Conservation (phyloP, 2,329 filamentous ascomycete genomes). For the Tolypocladium amazonense region DNA sequence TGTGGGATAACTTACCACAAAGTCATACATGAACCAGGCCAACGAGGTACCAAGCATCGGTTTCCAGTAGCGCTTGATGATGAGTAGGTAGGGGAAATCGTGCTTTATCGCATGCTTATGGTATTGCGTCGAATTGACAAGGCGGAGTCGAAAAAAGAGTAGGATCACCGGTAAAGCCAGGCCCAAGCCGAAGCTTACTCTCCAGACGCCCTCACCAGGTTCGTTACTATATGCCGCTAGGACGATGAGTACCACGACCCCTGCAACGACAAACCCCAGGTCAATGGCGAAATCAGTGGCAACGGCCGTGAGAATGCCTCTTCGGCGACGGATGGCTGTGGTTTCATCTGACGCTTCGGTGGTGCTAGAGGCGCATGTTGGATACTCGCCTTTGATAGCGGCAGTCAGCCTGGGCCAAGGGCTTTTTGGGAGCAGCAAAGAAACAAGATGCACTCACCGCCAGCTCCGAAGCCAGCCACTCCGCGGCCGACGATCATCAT, state of each 20-base stretch:
- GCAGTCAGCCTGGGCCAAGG: background rate
- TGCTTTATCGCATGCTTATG: conserved; percentile 14
- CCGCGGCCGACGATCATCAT: conserved; percentile 38
- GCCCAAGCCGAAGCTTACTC: conserved; percentile 19
- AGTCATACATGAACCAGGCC: conserved; percentile 35
- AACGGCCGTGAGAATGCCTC: conserved; percentile 21
- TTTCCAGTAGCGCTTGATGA: conserved; percentile 26
- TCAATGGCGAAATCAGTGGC: conserved; percentile 31
- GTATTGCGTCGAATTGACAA: conserved; percentile 35
- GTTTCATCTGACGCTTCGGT: conserved; percentile 18
- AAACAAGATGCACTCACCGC: conserved; percentile 13
- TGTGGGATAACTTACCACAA: conserved; percentile 7
- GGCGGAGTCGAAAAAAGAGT: conserved; percentile 42
- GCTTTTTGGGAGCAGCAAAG: background rate
- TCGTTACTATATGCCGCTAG: conserved; percentile 22
- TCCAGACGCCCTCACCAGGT: conserved; percentile 30
- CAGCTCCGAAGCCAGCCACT: conserved; percentile 33
- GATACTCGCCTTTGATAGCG: conserved; percentile 14
- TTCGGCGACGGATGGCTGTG: conserved; percentile 10
- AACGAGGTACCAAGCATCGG: conserved; percentile 38
- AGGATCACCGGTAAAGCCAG: conserved; percentile 31
- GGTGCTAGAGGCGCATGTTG: conserved; percentile 15
- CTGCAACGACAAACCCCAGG: conserved; percentile 24
- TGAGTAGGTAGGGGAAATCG: conserved; percentile 13
- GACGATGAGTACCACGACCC: conserved; percentile 34